Evolutionary conservation across 176 grass and related monocot genomes (phyloP).

Genomic region (Calamus simplicifolius): DNA sequence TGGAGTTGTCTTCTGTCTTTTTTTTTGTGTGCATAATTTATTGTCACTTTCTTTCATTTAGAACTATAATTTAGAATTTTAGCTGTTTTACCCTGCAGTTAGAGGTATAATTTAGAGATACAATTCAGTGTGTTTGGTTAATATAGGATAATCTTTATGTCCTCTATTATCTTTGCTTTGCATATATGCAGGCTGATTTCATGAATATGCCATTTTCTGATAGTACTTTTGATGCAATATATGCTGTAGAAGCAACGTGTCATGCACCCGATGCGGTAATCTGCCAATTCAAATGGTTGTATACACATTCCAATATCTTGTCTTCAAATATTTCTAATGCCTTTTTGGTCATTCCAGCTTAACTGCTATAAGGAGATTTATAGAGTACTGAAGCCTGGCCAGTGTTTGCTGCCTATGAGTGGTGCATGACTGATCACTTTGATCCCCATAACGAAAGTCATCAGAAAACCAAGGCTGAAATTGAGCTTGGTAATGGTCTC

Average conservation of each 20-base stretch:
- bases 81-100: too few relatives aligned
- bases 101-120: too few relatives aligned
- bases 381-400: conserved; percentile 88
- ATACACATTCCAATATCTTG: neutral
- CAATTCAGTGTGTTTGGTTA: too few relatives aligned
- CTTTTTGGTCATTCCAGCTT: conserved; percentile 44
- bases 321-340: neutral
- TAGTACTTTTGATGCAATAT: conserved; percentile 49
- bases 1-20: too few relatives aligned
- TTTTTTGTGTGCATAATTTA: too few relatives aligned
- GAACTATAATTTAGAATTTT: too few relatives aligned
- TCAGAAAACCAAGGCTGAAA: conserved; percentile 73
- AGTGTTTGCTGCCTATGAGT: conserved; percentile 87
- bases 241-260: conserved; percentile 77
- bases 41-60: too few relatives aligned
- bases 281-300: neutral
- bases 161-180: too few relatives aligned
- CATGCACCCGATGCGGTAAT: conserved; percentile 61
- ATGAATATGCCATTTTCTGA: conserved; percentile 77
- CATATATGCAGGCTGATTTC: conserved; percentile 58
- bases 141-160: too few relatives aligned
- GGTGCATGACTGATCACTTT: conserved; percentile 89
- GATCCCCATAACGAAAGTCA: conserved; percentile 71
- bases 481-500: conserved; percentile 88
- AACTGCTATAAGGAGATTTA: conserved; percentile 92